Conservation (phyloP, 192 early-diverging fungal species). For the Rhizophlyctis rosea region DNA sequence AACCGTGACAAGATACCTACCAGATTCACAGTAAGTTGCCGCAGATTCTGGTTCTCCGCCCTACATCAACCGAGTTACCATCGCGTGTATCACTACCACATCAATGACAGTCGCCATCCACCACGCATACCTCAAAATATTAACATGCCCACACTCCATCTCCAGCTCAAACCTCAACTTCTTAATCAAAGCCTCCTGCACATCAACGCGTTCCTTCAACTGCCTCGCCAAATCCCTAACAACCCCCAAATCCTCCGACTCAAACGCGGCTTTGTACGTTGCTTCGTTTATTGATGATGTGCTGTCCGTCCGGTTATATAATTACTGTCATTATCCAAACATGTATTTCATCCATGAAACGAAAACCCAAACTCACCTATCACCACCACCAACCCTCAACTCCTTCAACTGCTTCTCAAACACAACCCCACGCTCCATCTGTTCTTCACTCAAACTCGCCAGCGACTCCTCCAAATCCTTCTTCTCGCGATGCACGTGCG, state of each 20-base stretch:
- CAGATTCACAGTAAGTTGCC: constrained; percentile 32
- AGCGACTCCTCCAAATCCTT: constrained; percentile 18
- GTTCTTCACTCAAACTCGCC: constrained; percentile 8
- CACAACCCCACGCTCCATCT: constrained; percentile 15
- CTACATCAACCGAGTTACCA: neutral
- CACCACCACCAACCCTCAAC: neutral
- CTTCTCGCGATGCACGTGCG: constrained; percentile 23
- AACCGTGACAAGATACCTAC: constrained; percentile 8
- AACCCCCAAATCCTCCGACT: constrained; percentile 14
- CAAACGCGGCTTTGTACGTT: neutral
- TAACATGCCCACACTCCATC: constrained; percentile 40
- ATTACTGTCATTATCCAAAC: neutral
- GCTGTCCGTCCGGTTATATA: neutral
- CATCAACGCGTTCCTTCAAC: constrained; percentile 21
- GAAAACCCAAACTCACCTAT: neutral
- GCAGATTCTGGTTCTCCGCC: constrained; percentile 34
- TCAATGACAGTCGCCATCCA: neutral
- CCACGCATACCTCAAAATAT: constrained; percentile 28
- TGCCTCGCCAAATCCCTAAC: constrained; percentile 16
- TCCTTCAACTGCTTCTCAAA: constrained; percentile 24
- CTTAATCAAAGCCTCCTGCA: constrained; percentile 25
- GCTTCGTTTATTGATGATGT: neutral
- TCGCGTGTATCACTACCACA: neutral
- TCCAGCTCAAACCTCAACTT: constrained; percentile 41
- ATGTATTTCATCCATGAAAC: neutral